A percentile compares a stretch with the other conserved stretches of the same genome.
These are phyloP conservation scores for Claviceps quebecensis DNA, from an alignment of 2,329 filamentous ascomycete species.

Conservation along the genomic window DNA sequence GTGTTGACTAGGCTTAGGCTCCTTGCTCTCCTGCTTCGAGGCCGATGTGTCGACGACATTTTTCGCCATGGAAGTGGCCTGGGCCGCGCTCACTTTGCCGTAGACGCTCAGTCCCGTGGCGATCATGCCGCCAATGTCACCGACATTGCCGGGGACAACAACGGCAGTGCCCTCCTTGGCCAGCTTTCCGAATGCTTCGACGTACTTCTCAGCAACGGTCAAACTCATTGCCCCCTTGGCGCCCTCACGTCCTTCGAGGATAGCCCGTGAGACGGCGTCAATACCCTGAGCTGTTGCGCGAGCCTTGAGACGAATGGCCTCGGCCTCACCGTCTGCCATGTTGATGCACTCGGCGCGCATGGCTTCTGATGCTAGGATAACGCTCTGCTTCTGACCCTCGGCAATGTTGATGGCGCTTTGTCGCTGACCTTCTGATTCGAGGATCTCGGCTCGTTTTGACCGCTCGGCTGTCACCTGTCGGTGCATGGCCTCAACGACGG, in stretches of 20 bases:
- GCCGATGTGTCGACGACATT: slow-evolving; percentile 24
- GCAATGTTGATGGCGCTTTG: slow-evolving; percentile 98
- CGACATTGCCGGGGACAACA: slow-evolving; percentile 91
- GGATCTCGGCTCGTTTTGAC: slow-evolving; percentile 92
- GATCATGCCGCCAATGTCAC: slow-evolving; percentile 94
- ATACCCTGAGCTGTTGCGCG: slow-evolving; percentile 78
- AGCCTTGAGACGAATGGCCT: slow-evolving; percentile 81
- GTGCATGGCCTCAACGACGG: slow-evolving; percentile 96
- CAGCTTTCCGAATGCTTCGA: slow-evolving; percentile 83
- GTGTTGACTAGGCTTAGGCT: slow-evolving; percentile 7
- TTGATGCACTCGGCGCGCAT: slow-evolving; percentile 86
- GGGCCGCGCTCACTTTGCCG: slow-evolving; percentile 75
- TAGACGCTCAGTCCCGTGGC: slow-evolving; percentile 91
- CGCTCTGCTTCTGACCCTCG: slow-evolving; percentile 91
- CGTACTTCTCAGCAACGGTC: slow-evolving; percentile 92
- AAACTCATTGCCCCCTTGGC: slow-evolving; percentile 78
- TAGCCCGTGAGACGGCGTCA: slow-evolving; percentile 66
- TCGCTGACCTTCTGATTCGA: slow-evolving; percentile 91
- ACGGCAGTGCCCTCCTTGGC: slow-evolving; percentile 93
- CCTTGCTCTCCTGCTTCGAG: slow-evolving; percentile 8
- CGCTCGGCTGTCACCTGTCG: slow-evolving; percentile 94
- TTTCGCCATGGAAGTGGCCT: slow-evolving; percentile 53
- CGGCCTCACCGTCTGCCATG: slow-evolving; percentile 77
- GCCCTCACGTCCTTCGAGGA: slow-evolving; percentile 55
- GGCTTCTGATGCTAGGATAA: slow-evolving; percentile 91